Base-by-base conservation (phyloP, 2,329 filamentous ascomycete species). In the Penicillium sp. region DNA sequence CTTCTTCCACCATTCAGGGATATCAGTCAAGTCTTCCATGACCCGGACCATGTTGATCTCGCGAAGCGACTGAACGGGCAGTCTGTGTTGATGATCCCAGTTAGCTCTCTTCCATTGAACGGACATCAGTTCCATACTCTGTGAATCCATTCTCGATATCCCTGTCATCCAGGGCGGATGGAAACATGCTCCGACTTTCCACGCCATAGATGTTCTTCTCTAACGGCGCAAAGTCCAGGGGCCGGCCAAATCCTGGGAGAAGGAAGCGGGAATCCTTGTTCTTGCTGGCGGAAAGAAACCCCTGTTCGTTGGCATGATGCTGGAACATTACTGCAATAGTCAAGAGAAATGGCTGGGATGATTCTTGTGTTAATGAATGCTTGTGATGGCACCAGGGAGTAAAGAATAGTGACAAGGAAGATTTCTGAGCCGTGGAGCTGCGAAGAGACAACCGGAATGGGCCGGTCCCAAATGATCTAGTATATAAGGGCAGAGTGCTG, bases 11-110 rank as follows among this genome's bases (percentile, higher is more conserved):
- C 80, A 82, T 6, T 76, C 67, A 1, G 66, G 65, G 51, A 77
- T 76, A 59, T 82, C 79, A 1, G 79, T 81, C 4, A 82, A 67
- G 0, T 68, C 58, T 42, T 81, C 75, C 71, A 81, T 78, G 37
- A 79, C 60, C 5, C 63, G 61, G 45, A 81, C 65, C 77, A 81
- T 80, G 2, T 64, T 68, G 8, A 73, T 62, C 61, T 82, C 79
- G 38, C 77, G 75, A 28, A 79, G 65, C 3, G 76, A 72, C 7
- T 76, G 51, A 24, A 71, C 53, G 10, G 72, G 72, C 30, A 72
- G 64, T 37, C 73, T 75, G 19, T 30, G 22, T 33, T 12, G 15
- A 33, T 24, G 8, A 24, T 17, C n/a, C 15, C 9, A 4, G 15
- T n/a, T 28, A 24, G 53, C 22, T 17, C 45, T 6, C 30, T 13